Conservation (phyloP, 164 flowering plant species). For the Magnolia officinalis region DNA sequence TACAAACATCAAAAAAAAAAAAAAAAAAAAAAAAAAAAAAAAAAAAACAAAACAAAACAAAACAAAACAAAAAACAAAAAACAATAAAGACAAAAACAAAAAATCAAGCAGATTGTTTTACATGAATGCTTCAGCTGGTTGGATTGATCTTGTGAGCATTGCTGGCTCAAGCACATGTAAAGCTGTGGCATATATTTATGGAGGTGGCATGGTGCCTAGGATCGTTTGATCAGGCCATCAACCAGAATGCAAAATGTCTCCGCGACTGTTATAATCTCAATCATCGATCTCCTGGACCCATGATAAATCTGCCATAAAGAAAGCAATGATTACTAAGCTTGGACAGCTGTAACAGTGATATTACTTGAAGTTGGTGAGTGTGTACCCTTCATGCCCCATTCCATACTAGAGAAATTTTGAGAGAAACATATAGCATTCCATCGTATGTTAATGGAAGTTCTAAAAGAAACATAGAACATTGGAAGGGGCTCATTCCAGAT, state of each 20-base stretch:
- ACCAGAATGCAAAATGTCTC: background rate
- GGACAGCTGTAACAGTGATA: background rate
- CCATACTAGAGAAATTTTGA: no score
- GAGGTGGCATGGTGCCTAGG: background rate
- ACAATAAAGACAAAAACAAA: background rate
- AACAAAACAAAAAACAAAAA: background rate
- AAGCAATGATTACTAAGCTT: background rate
- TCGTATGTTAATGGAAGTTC: no score
- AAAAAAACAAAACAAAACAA: constrained; percentile 6
- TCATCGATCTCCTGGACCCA: constrained; percentile 85
- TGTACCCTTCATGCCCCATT: no score
- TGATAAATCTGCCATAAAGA: constrained; percentile 52
- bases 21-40: background rate
- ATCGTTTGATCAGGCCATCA: background rate
- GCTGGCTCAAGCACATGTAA: background rate
- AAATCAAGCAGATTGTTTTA: background rate
- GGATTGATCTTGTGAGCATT: background rate
- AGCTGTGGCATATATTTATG: background rate
- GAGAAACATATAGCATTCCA: no score
- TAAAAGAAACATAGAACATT: background rate
- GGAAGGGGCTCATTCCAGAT: no score
- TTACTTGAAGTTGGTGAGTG: no score
- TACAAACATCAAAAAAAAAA: constrained; percentile 12
- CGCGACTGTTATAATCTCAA: constrained; percentile 17
- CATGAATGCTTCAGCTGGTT: constrained; percentile 4